Evolutionary conservation across 2,329 filamentous ascomycete species (phyloP).

Genomic region (Neospermospora avenae): DNA sequence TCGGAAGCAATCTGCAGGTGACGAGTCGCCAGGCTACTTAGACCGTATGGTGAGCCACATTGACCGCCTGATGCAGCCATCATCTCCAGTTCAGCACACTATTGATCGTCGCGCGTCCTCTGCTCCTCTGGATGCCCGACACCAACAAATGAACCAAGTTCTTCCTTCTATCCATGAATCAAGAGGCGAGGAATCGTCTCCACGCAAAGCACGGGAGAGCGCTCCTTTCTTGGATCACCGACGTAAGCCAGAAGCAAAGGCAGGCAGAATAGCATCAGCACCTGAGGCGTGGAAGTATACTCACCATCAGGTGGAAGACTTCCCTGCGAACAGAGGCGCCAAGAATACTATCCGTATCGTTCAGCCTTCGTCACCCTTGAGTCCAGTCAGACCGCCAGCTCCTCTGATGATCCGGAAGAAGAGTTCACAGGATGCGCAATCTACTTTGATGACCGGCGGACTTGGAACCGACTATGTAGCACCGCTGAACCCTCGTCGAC

Average conservation of each 20-base stretch:
- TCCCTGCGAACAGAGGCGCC: slow-evolving; percentile 9
- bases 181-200: slow-evolving; percentile 24
- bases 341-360: slow-evolving; percentile 33
- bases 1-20: slow-evolving; percentile 26
- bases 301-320: slow-evolving; percentile 12
- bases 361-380: slow-evolving; percentile 25
- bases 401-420: slow-evolving; percentile 35
- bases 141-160: slow-evolving; percentile 8
- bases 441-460: slow-evolving; percentile 19
- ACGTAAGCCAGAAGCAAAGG: slow-evolving; percentile 16
- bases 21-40: slow-evolving; percentile 46
- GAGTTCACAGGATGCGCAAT: slow-evolving; percentile 21
- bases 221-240: slow-evolving; percentile 14
- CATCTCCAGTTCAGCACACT: slow-evolving; percentile 16
- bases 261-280: slow-evolving; percentile 31
- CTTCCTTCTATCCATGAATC: slow-evolving; percentile 33
- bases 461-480: slow-evolving; percentile 1
- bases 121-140: slow-evolving; percentile 38
- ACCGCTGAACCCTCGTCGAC: background rate
- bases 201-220: slow-evolving; percentile 13
- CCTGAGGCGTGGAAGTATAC: slow-evolving; percentile 27
- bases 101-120: slow-evolving; percentile 43
- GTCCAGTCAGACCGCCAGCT: slow-evolving; percentile 32
- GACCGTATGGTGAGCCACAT: slow-evolving; percentile 59
- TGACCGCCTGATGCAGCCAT: slow-evolving; percentile 51